Evolutionary conservation across 2,329 filamentous ascomycete genomes (phyloP), one percentile per base, ranked within the genome.

Genomic region (Ramularia endophylla): DNA sequence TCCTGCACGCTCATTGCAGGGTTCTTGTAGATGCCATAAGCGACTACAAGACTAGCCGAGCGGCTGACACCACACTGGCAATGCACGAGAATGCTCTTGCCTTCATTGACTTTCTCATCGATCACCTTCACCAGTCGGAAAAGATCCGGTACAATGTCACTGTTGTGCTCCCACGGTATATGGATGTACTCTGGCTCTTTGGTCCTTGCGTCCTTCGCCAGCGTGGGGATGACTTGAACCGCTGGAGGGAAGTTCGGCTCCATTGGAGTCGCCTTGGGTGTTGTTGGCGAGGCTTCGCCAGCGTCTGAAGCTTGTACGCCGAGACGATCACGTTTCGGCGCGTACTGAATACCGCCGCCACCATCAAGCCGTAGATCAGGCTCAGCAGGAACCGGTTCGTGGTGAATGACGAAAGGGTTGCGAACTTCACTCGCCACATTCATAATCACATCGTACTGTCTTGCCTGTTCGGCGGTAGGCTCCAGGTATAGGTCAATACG

Each of bases 121-220:
- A 94, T 88, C 4, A 75, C 75, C 59, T 87, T 82, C 55, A 87
- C 88, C 11, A 94, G 71, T 34, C 70, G 72, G 71, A 86, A 80
- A 15, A 92, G 67, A 60, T 92, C 86, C 4, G 79, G 77, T 1
- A 85, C 80, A 52, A 94, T 90, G 45, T 92, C 84, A 0, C 85
- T 90, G 64, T 90, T 89, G 66, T 92, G 86, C 47, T 92, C 86
- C 86, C 86, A 92, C 1, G 80, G 83, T 55, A 92, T 82, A 59
- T 94, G 86, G 12, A 92, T 85, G 55, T 94, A 94, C 61, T 94
- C 86, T 1, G 86, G 86, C 33, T 77, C 66, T 17, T 61, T 56
- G 70, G 74, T 27, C 15, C 62, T 63, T 63, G 65, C 9, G 27
- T 8, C 32, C n/a, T n/a, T n/a, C n/a, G n/a, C n/a, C n/a, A 25